Conservation (phyloP, 768 basidiomycete genomes). For the Tricholoma sp. region DNA sequence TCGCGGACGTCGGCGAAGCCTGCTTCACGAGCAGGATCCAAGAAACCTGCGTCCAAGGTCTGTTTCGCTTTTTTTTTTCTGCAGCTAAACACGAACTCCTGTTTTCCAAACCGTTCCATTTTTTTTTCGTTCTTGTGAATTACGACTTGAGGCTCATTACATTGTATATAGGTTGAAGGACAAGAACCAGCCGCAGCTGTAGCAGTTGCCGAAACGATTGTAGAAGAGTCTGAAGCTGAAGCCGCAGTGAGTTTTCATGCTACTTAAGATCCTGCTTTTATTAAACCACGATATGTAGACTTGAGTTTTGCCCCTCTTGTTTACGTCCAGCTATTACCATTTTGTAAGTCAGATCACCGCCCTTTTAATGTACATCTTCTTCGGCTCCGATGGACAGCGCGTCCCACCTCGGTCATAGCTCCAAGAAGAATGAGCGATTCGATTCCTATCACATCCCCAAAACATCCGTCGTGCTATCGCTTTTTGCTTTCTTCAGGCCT, state of each 20-base stretch:
- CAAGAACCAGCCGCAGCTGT: constrained; percentile 34
- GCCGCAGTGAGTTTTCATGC: constrained; percentile 15
- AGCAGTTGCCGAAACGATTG: constrained; percentile 42
- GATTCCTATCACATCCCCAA: constrained; percentile 8
- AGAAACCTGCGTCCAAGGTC: constrained; percentile 64
- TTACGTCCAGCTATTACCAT: constrained; percentile 5
- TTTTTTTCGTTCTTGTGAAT: not conserved
- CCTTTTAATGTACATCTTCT: constrained; percentile 7
- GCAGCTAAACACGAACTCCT: not conserved
- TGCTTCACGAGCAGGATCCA: constrained; percentile 52
- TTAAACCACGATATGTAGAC: not conserved
- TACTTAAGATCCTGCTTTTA: not conserved
- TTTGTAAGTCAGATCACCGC: constrained; percentile 7
- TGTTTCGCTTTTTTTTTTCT: constrained; percentile 11
- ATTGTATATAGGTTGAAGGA: constrained; percentile 29
- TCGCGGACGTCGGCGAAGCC: constrained; percentile 48
- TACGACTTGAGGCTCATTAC: constrained; percentile 10
- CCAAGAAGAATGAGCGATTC: constrained; percentile 1
- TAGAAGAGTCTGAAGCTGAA: constrained; percentile 49
- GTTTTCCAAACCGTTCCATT: no score
- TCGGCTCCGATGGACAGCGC: constrained; percentile 10
- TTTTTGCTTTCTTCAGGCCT: constrained; percentile 13
- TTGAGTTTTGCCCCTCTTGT: not conserved
- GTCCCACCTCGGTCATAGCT: constrained; percentile 7
- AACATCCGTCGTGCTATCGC: constrained; percentile 18